Percentiles rank a stretch among this genome's conserved stretches.
Conservation (phyloP, 1,284 basidiomycete species). For the Ganoderma sp. region DNA sequence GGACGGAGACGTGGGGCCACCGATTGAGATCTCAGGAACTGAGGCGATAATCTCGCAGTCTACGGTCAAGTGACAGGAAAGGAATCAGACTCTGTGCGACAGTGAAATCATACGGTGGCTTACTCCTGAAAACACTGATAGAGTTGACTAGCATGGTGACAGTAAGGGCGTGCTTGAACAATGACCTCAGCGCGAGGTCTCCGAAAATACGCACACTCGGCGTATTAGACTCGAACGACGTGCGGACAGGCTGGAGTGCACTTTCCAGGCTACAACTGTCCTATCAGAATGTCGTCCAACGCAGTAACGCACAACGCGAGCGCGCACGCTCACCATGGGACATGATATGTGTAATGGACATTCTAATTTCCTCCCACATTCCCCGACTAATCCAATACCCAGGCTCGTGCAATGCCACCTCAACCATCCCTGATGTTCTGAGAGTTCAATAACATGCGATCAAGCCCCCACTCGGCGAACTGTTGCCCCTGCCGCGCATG, state of each 20-base stretch:
- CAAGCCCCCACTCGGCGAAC: conserved; percentile 41
- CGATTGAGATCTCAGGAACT: conserved; percentile 25
- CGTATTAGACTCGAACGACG: conserved; percentile 34
- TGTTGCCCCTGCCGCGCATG: conserved; percentile 40
- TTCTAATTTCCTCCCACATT: conserved; percentile 41
- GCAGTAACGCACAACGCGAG: background rate
- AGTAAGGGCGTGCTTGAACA: conserved; percentile 33
- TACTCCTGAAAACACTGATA: conserved; percentile 39
- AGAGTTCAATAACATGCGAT: conserved; percentile 29
- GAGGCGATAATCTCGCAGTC: conserved; percentile 25
- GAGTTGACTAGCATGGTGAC: conserved; percentile 44
- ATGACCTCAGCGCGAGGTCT: conserved; percentile 39
- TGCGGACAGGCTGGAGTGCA: conserved; percentile 43
- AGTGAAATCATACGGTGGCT: background rate
- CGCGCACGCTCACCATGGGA: conserved; percentile 38
- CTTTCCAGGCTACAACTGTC: conserved; percentile 40
- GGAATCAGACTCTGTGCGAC: background rate
- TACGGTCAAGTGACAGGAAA: background rate
- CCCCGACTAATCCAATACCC: conserved; percentile 34
- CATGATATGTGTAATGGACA: conserved; percentile 37
- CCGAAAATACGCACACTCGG: conserved; percentile 31
- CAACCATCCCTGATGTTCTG: too few species aligned
- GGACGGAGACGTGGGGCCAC: conserved; percentile 37
- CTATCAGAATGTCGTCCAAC: background rate
- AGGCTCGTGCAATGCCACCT: conserved; percentile 40